Evolutionary conservation across 768 basidiomycete species (phyloP), one percentile per base, ranked within the genome.

Genomic region (Suillus americanus): DNA sequence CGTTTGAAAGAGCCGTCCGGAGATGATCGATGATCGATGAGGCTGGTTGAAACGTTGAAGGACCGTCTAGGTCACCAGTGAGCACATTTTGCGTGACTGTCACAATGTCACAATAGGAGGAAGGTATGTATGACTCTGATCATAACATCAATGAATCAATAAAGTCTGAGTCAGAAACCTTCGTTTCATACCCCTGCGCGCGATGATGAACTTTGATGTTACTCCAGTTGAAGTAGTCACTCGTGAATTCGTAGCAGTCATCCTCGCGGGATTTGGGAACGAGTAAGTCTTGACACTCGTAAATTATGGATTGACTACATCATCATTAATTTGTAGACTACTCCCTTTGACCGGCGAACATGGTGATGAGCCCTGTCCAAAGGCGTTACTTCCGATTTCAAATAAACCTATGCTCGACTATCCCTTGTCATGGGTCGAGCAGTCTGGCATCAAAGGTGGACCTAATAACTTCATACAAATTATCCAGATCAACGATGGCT

Each of bases 191-290:
- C 20, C 53, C 33, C 20, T 35, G 33, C 20, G 12, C 12, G 2
- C 30, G 25, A 55, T 61, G 37, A 90, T 92, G 90, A 87, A 92
- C 70, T 83, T 92, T 67, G 83, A 85, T 64, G 81, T 83, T 62
- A 81, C 84, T 67, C 79, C 82, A 66, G 74, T 80, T 30, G 85
- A 83, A 55, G 79, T 81, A 33, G 80, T 85, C 28, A 82, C 83
- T 40, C 85, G 83, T 37, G 96, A 97, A 75, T 97, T 97, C 74
- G 85, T 92, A 60, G 96, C 92, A 0, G 87, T 98, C 23, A 80
- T 97, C 33, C 82, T 97, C 14, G 91, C 94, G 35, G 96, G 96
- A 40, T 94, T 94, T 79, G 96, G 96, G n/a, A 89, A 91, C 71
- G 89, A 90, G 95, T 92, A 77, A 75, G 88, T 73, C 55, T 23